Percentiles rank a stretch among this genome's conserved stretches.
Evolutionary conservation across 1,284 basidiomycete genomes (phyloP).

Genomic region (Rhodotorula sp.): DNA sequence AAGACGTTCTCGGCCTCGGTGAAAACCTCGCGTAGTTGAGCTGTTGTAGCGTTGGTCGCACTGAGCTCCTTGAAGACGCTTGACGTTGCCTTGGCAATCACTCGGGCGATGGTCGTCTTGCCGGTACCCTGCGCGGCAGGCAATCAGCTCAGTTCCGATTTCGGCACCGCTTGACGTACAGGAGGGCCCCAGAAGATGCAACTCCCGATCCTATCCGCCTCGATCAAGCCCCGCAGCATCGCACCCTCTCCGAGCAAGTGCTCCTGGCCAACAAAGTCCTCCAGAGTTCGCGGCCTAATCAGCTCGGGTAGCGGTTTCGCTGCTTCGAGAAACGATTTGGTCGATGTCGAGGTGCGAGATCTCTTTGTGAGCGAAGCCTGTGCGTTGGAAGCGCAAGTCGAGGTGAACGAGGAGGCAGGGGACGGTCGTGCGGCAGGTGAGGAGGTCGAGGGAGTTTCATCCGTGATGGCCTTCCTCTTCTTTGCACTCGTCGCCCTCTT

Average conservation of each 20-base stretch:
- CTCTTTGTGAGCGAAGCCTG: neutral
- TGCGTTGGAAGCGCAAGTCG: neutral
- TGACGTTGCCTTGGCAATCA: conserved; percentile 63
- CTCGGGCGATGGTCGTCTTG: conserved; percentile 74
- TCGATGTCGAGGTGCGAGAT: conserved; percentile 21
- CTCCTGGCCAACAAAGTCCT: conserved; percentile 67
- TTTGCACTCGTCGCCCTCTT: neutral
- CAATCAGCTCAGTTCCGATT: neutral
- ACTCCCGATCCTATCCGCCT: conserved; percentile 46
- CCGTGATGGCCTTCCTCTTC: conserved; percentile 1
- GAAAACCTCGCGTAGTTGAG: conserved; percentile 74
- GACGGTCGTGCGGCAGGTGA: neutral
- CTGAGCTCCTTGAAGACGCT: conserved; percentile 53
- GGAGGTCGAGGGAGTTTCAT: neutral
- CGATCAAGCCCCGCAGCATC: conserved; percentile 58
- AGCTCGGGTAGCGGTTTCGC: conserved; percentile 64
- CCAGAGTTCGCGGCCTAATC: conserved; percentile 61
- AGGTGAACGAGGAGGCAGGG: neutral
- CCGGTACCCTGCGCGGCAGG: conserved; percentile 52
- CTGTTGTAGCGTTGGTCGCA: conserved; percentile 61
- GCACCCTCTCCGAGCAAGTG: conserved; percentile 60
- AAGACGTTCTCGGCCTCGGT: conserved; percentile 75
- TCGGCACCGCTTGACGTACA: conserved; percentile 51
- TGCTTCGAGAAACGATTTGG: conserved; percentile 32
- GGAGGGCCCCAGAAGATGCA: conserved; percentile 65